phyloP scores from a whole-genome alignment of 2,329 filamentous ascomycete species.

The Pezicula radicicola region DNA sequence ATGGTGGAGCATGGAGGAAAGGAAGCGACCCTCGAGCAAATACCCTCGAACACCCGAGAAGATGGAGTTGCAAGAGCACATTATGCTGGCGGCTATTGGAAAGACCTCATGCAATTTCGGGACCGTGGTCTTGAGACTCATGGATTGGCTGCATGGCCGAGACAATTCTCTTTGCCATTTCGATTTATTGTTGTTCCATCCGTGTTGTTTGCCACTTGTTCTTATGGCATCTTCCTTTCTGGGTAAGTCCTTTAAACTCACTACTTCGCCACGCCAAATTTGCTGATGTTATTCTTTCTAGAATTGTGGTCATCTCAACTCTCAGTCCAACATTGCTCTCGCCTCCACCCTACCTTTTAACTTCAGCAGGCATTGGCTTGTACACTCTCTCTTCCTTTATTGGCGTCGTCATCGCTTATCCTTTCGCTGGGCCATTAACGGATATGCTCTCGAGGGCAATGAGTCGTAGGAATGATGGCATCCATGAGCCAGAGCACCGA shows the following conservation, averaged over 20 bases:
- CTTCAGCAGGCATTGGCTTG: slow-evolving; percentile 16
- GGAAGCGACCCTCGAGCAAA: slow-evolving; percentile 12
- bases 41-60: slow-evolving; percentile 2
- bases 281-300: not conserved
- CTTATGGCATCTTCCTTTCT: slow-evolving; percentile 17
- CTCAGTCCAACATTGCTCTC: slow-evolving; percentile 24
- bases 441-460: slow-evolving; percentile 32
- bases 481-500: slow-evolving; percentile 36
- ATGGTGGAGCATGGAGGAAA: slow-evolving; percentile 11
- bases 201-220: slow-evolving; percentile 13
- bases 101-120: slow-evolving; percentile 23
- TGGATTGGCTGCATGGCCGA: slow-evolving; percentile 14
- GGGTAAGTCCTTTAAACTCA: slow-evolving; percentile 9
- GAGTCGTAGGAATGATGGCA: slow-evolving; percentile 28
- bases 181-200: slow-evolving; percentile 18
- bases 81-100: slow-evolving; percentile 27
- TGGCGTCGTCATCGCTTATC: slow-evolving; percentile 24
- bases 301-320: slow-evolving; percentile 24
- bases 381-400: slow-evolving; percentile 30
- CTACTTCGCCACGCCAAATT: too few species aligned
- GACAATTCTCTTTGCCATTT: slow-evolving; percentile 17
- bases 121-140: slow-evolving; percentile 15
- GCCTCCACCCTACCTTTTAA: slow-evolving; percentile 30
- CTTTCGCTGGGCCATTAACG: slow-evolving; percentile 23
- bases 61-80: slow-evolving; percentile 4